Percentiles rank a stretch among this genome's conserved stretches.
phyloP scores from a whole-genome alignment of 1,139 yeast genomes.

The Zygosaccharomyces pseudobailii region DNA sequence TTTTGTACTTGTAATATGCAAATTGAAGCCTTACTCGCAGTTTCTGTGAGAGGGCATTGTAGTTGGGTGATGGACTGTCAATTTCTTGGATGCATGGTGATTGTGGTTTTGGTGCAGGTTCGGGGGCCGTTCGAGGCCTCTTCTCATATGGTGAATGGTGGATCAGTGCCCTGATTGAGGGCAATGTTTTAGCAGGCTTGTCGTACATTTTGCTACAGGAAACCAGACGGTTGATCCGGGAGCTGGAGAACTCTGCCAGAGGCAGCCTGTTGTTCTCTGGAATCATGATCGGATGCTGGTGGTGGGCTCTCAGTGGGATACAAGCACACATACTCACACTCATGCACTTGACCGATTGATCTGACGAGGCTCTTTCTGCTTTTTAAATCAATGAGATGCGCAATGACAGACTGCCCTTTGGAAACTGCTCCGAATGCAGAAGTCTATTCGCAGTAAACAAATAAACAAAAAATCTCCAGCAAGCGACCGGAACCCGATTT shows the following conservation, averaged over 20 bases:
- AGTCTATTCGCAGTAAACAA: slow-evolving; percentile 2
- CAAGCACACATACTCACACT: background rate
- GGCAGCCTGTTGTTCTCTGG: slow-evolving; percentile 21
- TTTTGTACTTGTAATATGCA: slow-evolving; percentile 71
- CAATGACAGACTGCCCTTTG: background rate
- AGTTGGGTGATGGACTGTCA: slow-evolving; percentile 4
- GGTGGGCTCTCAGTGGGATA: background rate
- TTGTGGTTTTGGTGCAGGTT: background rate
- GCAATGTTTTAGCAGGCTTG: slow-evolving; percentile 11
- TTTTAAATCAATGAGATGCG: slow-evolving; percentile 3
- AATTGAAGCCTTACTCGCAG: slow-evolving; percentile 67
- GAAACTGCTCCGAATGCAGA: slow-evolving; percentile 1
- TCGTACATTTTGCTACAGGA: slow-evolving; percentile 3
- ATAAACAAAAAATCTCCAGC: slow-evolving; percentile 1
- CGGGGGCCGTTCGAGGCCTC: slow-evolving; percentile 2
- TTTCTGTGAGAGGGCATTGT: slow-evolving; percentile 48
- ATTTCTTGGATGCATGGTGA: background rate
- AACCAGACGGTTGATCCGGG: slow-evolving; percentile 21
- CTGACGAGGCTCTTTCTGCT: background rate
- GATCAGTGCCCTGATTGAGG: slow-evolving; percentile 21
- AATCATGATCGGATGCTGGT: slow-evolving; percentile 6
- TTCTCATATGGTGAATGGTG: slow-evolving; percentile 8
- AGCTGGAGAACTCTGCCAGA: slow-evolving; percentile 25
- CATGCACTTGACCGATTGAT: background rate
- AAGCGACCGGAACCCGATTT: background rate